Conservation (phyloP, 306 rosid species). For the Astragalus membranaceus region DNA sequence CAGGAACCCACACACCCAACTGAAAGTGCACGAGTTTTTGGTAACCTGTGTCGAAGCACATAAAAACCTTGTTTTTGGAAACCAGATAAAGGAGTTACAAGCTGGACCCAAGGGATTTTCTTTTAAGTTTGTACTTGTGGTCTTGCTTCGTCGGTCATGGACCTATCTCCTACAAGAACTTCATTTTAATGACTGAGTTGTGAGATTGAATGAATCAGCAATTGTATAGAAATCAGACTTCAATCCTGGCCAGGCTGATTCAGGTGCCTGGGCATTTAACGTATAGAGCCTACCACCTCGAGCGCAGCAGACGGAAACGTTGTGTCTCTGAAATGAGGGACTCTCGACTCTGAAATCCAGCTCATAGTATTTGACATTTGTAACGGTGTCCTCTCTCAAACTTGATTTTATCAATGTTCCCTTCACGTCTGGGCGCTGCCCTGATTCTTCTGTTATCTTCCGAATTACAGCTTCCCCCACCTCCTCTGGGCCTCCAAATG, state of each 20-base stretch:
- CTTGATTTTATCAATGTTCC: slow-evolving; percentile 56
- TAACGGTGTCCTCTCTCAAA: slow-evolving; percentile 48
- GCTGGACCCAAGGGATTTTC: not conserved
- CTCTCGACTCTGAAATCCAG: slow-evolving; percentile 80
- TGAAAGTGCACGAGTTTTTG: not conserved
- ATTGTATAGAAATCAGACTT: slow-evolving; percentile 51
- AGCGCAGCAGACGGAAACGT: slow-evolving; percentile 68
- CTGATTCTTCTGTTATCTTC: slow-evolving; percentile 57
- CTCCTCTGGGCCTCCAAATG: slow-evolving; percentile 80
- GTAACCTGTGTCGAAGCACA: not conserved
- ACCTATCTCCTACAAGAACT: not conserved
- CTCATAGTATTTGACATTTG: slow-evolving; percentile 51
- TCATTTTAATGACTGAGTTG: slow-evolving; percentile 14
- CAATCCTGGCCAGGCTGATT: slow-evolving; percentile 57
- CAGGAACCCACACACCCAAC: not conserved
- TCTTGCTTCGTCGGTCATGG: too few relatives aligned
- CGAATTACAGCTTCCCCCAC: slow-evolving; percentile 74
- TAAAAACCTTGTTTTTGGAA: not conserved
- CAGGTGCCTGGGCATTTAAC: slow-evolving; percentile 90
- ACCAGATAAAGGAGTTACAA: not conserved
- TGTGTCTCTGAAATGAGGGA: slow-evolving; percentile 56
- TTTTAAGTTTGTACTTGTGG: too few relatives aligned
- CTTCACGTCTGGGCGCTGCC: slow-evolving; percentile 50
- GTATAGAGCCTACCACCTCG: slow-evolving; percentile 57
- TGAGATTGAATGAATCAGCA: slow-evolving; percentile 64